phyloP scores from a whole-genome alignment of 75 land plant genomes.

The Azolla pinnata region DNA sequence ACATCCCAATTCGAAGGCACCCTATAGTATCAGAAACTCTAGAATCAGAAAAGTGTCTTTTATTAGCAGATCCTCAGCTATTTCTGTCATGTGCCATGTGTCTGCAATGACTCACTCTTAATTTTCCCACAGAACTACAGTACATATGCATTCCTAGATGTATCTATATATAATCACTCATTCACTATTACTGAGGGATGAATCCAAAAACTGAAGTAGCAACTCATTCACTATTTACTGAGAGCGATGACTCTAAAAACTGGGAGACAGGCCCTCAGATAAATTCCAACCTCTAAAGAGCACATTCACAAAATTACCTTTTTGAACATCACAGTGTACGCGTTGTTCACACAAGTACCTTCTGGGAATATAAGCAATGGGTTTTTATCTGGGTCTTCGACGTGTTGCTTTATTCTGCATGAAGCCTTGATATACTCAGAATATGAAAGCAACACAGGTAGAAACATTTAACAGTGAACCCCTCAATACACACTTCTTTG shows the following conservation, averaged over 20 bases:
- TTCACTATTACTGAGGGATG: too few species aligned
- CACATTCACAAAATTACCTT: slow-evolving; percentile 42
- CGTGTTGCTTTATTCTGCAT: slow-evolving; percentile 65
- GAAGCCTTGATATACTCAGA: neutral
- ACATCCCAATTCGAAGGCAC: slow-evolving; percentile 96
- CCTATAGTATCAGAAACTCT: slow-evolving; percentile 40
- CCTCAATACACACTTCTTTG: slow-evolving; percentile 52
- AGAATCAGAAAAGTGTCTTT: too few species aligned
- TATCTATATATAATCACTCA: too few species aligned
- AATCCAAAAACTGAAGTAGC: too few species aligned
- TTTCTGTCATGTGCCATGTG: too few species aligned
- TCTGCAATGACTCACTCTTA: too few species aligned
- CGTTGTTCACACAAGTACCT: slow-evolving; percentile 96
- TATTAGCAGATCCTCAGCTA: too few species aligned
- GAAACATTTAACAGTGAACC: neutral
- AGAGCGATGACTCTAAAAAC: too few species aligned
- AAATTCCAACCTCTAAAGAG: neutral
- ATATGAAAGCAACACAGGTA: neutral
- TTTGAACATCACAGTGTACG: slow-evolving; percentile 92
- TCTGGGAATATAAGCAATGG: slow-evolving; percentile 97
- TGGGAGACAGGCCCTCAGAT: neutral
- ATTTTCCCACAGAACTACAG: too few species aligned
- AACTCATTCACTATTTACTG: too few species aligned
- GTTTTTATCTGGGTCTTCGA: slow-evolving; percentile 63
- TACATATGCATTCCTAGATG: too few species aligned